Percentiles rank a stretch among this genome's conserved stretches.
Conservation (phyloP, 2,329 filamentous ascomycete species). For the Aspergillus sp. region DNA sequence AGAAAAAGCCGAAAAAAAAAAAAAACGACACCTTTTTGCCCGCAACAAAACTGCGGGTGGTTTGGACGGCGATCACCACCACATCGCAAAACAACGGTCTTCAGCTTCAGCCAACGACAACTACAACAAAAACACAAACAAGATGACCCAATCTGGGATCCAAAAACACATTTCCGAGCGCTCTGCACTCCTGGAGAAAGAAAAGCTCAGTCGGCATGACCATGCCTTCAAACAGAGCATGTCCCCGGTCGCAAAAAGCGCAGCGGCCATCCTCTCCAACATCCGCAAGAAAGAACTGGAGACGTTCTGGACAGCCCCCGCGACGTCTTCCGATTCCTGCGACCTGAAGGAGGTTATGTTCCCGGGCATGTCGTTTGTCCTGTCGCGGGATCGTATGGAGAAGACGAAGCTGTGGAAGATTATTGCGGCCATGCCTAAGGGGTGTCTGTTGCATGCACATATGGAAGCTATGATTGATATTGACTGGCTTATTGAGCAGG, state of each 20-base stretch:
- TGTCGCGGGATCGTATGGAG: slow-evolving; percentile 11
- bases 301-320: slow-evolving; percentile 2
- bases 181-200: slow-evolving; percentile 5
- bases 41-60: not conserved
- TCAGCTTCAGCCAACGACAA: not conserved
- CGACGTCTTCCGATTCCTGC: not conserved
- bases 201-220: slow-evolving; percentile 11
- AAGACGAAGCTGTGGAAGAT: slow-evolving; percentile 10
- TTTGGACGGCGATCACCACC: no score
- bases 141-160: slow-evolving; percentile 3
- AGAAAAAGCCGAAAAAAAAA: no score
- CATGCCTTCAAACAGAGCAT: slow-evolving; percentile 13
- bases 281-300: slow-evolving; percentile 8
- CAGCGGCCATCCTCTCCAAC: slow-evolving; percentile 5
- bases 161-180: slow-evolving; percentile 3
- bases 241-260: slow-evolving; percentile 6
- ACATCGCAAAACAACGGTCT: no score
- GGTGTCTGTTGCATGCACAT: slow-evolving; percentile 14
- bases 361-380: slow-evolving; percentile 12
- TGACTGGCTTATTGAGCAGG: slow-evolving; percentile 14
- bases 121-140: not conserved
- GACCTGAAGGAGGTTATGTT: slow-evolving; percentile 11
- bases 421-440: slow-evolving; percentile 12
- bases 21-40: no score
- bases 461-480: slow-evolving; percentile 17